These are phyloP conservation scores for Verticillium albo-atrum DNA, from an alignment of 2,329 filamentous ascomycete genomes.

Conservation along the genomic window DNA sequence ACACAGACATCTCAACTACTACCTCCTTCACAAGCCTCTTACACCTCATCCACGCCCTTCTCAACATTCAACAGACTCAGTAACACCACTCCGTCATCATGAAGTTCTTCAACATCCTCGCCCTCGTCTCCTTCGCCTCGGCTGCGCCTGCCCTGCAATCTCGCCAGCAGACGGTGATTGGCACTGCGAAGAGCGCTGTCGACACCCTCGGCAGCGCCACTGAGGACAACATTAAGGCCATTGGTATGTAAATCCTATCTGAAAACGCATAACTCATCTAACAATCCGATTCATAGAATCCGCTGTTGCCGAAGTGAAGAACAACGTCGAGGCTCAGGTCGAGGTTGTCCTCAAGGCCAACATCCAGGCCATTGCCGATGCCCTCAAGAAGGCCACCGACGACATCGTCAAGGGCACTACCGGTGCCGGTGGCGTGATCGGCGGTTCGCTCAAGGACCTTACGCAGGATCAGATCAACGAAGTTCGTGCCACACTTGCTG, in stretches of 20 bases:
- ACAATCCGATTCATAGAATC: not conserved
- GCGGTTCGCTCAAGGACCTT: not conserved
- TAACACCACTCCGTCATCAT: not conserved
- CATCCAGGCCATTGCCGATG: not conserved
- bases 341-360: constrained; percentile 7
- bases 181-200: not conserved
- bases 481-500: not conserved
- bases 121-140: not conserved
- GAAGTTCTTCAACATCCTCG: not conserved
- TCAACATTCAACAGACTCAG: too few relatives aligned
- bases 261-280: not conserved
- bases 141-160: not conserved
- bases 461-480: not conserved
- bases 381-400: not conserved
- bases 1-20: not conserved
- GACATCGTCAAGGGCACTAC: not conserved
- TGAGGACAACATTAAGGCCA: not conserved
- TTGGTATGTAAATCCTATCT: not conserved
- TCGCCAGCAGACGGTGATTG: not conserved
- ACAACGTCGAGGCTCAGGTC: not conserved
- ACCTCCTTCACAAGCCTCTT: not conserved
- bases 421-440: not conserved
- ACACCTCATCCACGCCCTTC: not conserved
- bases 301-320: not conserved
- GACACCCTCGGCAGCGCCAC: not conserved